phyloP scores from a whole-genome alignment of 192 early-diverging fungal genomes.

The Backusella australiensis region DNA sequence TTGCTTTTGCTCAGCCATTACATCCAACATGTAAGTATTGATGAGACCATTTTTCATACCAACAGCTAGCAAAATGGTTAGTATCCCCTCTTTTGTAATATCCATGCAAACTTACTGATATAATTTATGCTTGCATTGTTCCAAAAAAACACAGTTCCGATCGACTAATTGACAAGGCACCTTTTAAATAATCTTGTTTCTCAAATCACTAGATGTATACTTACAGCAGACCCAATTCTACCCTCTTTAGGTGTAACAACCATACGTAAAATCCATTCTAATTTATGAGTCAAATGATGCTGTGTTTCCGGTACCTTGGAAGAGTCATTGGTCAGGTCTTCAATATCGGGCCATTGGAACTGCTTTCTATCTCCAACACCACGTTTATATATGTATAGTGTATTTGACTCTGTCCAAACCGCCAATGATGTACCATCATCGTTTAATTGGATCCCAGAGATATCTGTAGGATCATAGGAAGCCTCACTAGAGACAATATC shows the following conservation, averaged over 20 bases:
- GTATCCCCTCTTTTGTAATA: background rate
- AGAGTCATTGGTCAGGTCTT: background rate
- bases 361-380: slow-evolving; percentile 18
- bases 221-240: background rate
- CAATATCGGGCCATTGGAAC: background rate
- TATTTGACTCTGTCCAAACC: slow-evolving; percentile 29
- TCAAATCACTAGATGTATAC: background rate
- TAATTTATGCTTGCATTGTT: background rate
- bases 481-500: background rate
- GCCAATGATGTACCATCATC: slow-evolving; percentile 22
- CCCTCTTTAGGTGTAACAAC: slow-evolving; percentile 20
- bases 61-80: slow-evolving; percentile 1
- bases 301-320: background rate
- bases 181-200: background rate
- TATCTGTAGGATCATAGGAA: slow-evolving; percentile 2
- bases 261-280: slow-evolving; percentile 17
- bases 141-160: slow-evolving; percentile 7
- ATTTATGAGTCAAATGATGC: slow-evolving; percentile 1
- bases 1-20: slow-evolving; percentile 4
- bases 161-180: background rate
- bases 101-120: slow-evolving; percentile 5
- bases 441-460: slow-evolving; percentile 21
- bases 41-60: slow-evolving; percentile 5
- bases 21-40: slow-evolving; percentile 8
- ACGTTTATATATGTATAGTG: slow-evolving; percentile 32